Evolutionary conservation across 2,329 filamentous ascomycete species (phyloP).

Genomic region (Thermothelomyces thermophilus): DNA sequence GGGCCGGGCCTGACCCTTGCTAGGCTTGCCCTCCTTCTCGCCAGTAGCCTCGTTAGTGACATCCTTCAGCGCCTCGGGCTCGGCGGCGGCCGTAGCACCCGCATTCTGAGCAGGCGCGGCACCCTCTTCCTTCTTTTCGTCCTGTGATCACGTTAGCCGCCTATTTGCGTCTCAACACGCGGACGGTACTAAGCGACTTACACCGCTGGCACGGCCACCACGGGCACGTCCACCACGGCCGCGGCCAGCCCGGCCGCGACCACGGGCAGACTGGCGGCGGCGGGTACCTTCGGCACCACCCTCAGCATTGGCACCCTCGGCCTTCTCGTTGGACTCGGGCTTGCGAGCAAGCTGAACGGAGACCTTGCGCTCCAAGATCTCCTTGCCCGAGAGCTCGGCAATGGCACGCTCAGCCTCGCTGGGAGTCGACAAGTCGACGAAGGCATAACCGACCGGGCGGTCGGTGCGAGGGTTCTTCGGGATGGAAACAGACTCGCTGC

Average conservation of each 20-base stretch:
- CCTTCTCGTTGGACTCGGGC: slow-evolving; percentile 79
- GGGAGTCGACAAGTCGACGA: slow-evolving; percentile 94
- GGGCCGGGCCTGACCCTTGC: slow-evolving; percentile 51
- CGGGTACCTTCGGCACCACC: slow-evolving; percentile 57
- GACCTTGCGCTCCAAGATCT: slow-evolving; percentile 97
- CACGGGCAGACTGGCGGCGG: slow-evolving; percentile 56
- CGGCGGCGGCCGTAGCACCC: slow-evolving; percentile 41
- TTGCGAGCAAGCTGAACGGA: slow-evolving; percentile 98
- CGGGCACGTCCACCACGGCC: slow-evolving; percentile 59
- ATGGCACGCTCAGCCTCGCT: slow-evolving; percentile 94
- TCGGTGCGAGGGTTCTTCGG: slow-evolving; percentile 98
- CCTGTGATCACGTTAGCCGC: slow-evolving; percentile 20
- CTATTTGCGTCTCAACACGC: background rate
- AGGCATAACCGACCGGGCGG: slow-evolving; percentile 96
- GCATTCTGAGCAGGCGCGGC: slow-evolving; percentile 39
- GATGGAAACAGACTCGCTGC: slow-evolving; percentile 95
- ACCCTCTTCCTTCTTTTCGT: slow-evolving; percentile 41
- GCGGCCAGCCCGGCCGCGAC: slow-evolving; percentile 59
- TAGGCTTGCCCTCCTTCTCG: slow-evolving; percentile 41
- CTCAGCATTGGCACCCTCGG: slow-evolving; percentile 69
- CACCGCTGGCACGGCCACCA: slow-evolving; percentile 57
- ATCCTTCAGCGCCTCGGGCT: slow-evolving; percentile 55
- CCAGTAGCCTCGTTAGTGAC: slow-evolving; percentile 52
- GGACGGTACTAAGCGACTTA: slow-evolving; percentile 32
- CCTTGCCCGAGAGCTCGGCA: slow-evolving; percentile 89